Conservation (phyloP, 2,329 filamentous ascomycete species). For the Ascosphaera apis region DNA sequence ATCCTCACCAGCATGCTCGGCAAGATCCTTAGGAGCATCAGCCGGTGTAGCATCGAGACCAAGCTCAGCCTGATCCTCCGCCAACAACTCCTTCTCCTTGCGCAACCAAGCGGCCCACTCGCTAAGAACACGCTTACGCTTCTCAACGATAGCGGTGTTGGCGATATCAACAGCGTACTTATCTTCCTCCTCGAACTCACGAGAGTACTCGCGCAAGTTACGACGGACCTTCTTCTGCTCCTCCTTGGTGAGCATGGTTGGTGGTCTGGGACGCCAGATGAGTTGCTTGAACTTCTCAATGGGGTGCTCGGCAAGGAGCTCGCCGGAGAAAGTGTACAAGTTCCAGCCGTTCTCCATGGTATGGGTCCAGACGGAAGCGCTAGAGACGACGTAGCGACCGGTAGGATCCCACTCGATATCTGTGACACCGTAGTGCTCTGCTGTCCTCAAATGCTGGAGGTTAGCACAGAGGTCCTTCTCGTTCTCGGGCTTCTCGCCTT, state of each 20-base stretch:
- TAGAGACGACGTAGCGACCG: conserved; percentile 79
- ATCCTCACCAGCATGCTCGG: conserved; percentile 33
- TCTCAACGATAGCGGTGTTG: conserved; percentile 82
- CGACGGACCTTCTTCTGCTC: conserved; percentile 96
- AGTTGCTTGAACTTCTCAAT: conserved; percentile 98
- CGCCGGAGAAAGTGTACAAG: conserved; percentile 88
- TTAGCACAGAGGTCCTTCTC: conserved; percentile 92
- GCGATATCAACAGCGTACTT: conserved; percentile 79
- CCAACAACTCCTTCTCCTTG: conserved; percentile 45
- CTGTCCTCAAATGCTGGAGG: conserved; percentile 78
- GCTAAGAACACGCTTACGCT: conserved; percentile 53
- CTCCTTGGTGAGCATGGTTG: conserved; percentile 81
- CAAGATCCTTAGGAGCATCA: conserved; percentile 29
- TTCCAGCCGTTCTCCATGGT: conserved; percentile 98
- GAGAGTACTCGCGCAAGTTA: conserved; percentile 92
- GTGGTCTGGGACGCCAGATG: conserved; percentile 74
- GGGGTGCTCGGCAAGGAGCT: conserved; percentile 68
- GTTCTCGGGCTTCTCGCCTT: conserved; percentile 80
- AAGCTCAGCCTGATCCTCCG: conserved; percentile 44
- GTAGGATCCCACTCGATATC: conserved; percentile 97
- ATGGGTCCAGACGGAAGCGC: conserved; percentile 90
- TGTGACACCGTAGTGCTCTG: conserved; percentile 91
- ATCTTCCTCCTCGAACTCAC: conserved; percentile 87
- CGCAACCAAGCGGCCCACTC: conserved; percentile 80
- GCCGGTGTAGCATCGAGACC: conserved; percentile 44